A percentile compares a stretch with the other conserved stretches of the same genome.
phyloP scores from a whole-genome alignment of 768 basidiomycete genomes.

The Suillus occidentalis region DNA sequence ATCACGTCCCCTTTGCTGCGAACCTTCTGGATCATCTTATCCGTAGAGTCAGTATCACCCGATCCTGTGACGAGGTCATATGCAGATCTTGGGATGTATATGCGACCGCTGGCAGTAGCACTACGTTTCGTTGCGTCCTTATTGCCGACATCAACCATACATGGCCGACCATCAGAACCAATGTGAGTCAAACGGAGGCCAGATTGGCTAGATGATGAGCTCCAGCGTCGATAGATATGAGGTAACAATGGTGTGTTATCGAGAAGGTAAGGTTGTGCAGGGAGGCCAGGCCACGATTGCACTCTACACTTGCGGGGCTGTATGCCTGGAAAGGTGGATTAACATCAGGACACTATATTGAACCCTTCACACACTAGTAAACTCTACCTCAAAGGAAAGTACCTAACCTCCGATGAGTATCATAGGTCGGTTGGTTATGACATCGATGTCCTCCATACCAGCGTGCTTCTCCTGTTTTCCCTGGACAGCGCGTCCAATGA shows the following conservation, averaged over 20 bases:
- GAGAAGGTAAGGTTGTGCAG: not conserved
- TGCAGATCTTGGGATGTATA: constrained; percentile 64
- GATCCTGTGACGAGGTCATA: constrained; percentile 57
- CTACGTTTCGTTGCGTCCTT: constrained; percentile 62
- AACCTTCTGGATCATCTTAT: constrained; percentile 47
- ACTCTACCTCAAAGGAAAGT: constrained; percentile 25
- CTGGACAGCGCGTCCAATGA: constrained; percentile 62
- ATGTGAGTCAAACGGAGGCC: constrained; percentile 61
- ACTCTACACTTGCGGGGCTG: constrained; percentile 2
- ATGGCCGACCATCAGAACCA: constrained; percentile 65
- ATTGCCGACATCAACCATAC: constrained; percentile 79
- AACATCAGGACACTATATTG: constrained; percentile 1
- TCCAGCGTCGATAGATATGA: constrained; percentile 24
- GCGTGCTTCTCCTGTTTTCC: constrained; percentile 82
- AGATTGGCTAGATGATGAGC: constrained; percentile 13
- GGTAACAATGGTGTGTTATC: not conserved
- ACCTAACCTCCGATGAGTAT: constrained; percentile 93
- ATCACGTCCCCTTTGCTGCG: constrained; percentile 68
- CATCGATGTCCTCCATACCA: constrained; percentile 81
- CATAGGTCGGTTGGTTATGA: constrained; percentile 81
- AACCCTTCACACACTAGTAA: not conserved
- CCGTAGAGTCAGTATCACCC: constrained; percentile 5
- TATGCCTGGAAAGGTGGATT: constrained; percentile 10
- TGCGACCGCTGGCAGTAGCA: constrained; percentile 75
- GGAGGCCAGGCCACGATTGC: constrained; percentile 8